phyloP scores from a whole-genome alignment of 2,329 filamentous ascomycete species.

The Ophiognomonia clavigignenti-juglandacearum region DNA sequence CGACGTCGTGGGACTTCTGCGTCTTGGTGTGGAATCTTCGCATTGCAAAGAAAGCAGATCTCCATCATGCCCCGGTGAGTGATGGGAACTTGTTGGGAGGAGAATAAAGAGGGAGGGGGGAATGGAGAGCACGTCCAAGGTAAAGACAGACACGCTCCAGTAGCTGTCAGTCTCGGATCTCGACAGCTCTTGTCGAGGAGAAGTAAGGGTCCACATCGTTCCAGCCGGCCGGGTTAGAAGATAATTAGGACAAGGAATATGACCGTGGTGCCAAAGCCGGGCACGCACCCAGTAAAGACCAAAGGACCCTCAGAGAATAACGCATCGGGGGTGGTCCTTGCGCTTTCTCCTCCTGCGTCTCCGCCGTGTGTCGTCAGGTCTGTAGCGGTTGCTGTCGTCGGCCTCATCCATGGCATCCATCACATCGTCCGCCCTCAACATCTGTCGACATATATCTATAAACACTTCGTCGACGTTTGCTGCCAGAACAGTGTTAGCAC shows the following conservation, averaged over 20 bases:
- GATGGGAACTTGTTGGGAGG: not conserved
- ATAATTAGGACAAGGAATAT: not conserved
- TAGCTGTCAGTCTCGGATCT: no score
- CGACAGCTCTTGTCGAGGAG: no score
- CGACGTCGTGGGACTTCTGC: not conserved
- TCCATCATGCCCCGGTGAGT: not conserved
- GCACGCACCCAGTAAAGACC: not conserved
- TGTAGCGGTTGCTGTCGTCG: conserved; percentile 6
- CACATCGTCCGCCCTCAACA: conserved; percentile 66
- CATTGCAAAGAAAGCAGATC: not conserved
- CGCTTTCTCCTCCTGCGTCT: conserved; percentile 11
- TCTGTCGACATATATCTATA: conserved; percentile 76
- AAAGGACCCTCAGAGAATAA: conserved; percentile 9
- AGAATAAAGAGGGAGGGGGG: no score
- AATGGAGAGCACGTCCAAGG: no score
- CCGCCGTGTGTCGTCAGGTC: conserved; percentile 11
- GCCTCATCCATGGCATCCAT: conserved; percentile 3
- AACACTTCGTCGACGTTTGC: conserved; percentile 90
- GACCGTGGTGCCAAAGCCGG: not conserved
- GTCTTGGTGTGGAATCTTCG: not conserved
- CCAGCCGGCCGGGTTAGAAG: not conserved
- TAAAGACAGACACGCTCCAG: no score
- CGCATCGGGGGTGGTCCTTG: conserved; percentile 16
- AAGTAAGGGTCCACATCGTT: no score
- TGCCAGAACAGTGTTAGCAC: conserved; percentile 27